Evolutionary conservation across 2,329 filamentous ascomycete genomes (phyloP).

Genomic region (Colletotrichum chlorophyti): DNA sequence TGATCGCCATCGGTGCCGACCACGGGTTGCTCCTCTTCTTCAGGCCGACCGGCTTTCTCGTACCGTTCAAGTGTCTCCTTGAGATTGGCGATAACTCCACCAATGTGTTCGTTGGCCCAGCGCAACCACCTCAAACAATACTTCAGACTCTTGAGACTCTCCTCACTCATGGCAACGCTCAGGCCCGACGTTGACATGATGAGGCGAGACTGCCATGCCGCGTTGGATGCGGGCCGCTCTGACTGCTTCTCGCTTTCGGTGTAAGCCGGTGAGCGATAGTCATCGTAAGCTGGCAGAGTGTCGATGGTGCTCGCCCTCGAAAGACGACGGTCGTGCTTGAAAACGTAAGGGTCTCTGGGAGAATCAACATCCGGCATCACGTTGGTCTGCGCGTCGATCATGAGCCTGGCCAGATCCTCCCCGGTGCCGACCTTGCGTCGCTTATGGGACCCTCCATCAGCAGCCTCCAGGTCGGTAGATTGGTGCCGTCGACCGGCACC

Average conservation of each 20-base stretch:
- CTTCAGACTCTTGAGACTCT: constrained; percentile 82
- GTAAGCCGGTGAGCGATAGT: constrained; percentile 77
- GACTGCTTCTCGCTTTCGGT: constrained; percentile 60
- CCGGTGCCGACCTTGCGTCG: constrained; percentile 60
- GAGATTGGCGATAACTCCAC: constrained; percentile 75
- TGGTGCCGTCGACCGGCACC: constrained; percentile 62
- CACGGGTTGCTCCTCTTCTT: not conserved
- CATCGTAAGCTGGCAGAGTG: constrained; percentile 83
- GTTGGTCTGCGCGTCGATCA: constrained; percentile 26
- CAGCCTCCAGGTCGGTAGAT: constrained; percentile 54
- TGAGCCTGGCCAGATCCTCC: constrained; percentile 37
- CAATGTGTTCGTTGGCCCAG: constrained; percentile 83
- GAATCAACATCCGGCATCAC: constrained; percentile 27
- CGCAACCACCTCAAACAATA: constrained; percentile 83
- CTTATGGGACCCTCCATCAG: constrained; percentile 58
- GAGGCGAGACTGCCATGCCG: constrained; percentile 79
- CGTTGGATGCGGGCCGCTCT: constrained; percentile 33
- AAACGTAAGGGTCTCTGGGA: constrained; percentile 32
- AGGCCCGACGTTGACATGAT: constrained; percentile 91
- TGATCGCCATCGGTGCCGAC: constrained; percentile 30
- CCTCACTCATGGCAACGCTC: constrained; percentile 88
- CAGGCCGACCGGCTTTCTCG: constrained; percentile 56
- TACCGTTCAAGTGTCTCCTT: constrained; percentile 82
- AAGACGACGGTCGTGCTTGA: constrained; percentile 55
- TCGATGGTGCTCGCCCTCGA: constrained; percentile 75